Evolutionary conservation across 352 stramenopile species (phyloP), one percentile per base, ranked within the genome.

Genomic region (Globisporangium irregulare): DNA sequence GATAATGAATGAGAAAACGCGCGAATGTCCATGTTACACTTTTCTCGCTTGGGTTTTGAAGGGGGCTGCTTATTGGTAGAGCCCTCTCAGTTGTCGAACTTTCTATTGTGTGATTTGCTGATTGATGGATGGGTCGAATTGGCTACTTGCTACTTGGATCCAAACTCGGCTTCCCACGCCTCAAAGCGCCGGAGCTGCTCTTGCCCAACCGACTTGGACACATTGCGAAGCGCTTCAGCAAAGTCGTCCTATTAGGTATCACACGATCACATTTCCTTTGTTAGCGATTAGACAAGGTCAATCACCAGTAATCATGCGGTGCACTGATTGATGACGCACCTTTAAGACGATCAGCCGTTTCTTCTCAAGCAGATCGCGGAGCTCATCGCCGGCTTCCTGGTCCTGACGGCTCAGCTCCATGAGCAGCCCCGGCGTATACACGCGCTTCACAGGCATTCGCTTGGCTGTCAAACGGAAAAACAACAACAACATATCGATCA

Each of bases 301-400:
- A 29, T 1, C 10, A 57, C 9, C 7, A 22, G 0, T 24, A 58
- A 32, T 18, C 51, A 29, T 58, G 24, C 27, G 15, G 3, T 18
- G 6, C 15, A 29, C 2, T 51, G 18, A 46, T 29, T 6, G 29
- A 36, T 18, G 14, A 46, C 54, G 18, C 67, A 88, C 81, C 74
- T 86, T 87, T 4, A 84, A 91, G 22, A 94, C 72, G 27, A 92
- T 68, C 22, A 94, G 77, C 24, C 76, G 73, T 54, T 88, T 74
- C 25, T 78, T 78, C 55, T 91, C 81, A 36, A 91, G 72, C 50
- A 62, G 22, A 8, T 84, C 78, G 9, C 68, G 59, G 9, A 77
- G 43, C 41, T 82, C 72, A 29, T 77, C 70, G 20, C 74, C 71
- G 4, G 67, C 70, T 54, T 82, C 78, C 59, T 84, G 72, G 56